Base-by-base conservation (phyloP, 1,284 basidiomycete genomes). In the Puccinia novopanici region DNA sequence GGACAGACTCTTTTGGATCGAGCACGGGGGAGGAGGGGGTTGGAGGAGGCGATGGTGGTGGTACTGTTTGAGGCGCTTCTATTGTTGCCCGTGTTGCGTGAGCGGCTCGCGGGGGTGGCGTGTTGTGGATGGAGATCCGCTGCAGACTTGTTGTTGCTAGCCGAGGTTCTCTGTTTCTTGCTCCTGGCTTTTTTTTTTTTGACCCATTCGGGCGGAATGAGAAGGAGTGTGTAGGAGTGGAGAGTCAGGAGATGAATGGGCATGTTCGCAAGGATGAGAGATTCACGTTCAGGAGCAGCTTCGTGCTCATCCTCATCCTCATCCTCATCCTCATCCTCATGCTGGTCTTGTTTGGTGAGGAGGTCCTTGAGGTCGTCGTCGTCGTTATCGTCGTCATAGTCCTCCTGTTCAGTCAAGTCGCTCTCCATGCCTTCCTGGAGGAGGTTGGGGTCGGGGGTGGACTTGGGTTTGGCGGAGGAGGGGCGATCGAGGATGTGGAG, bases 341-440 rank as follows among this genome's bases (percentile, higher is more conserved):
- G 40, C 24, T 52, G 24, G 19, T 27, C 1, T 3, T 70, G 37
- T 72, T 54, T n/a, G n/a, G n/a, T n/a, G n/a, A n/a, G n/a, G n/a
- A n/a, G n/a, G n/a, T n/a, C 45, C 17, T 50, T 30, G 3, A 54
- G 48, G 3, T 72, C 70, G 24, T 77, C 75, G 2, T 78, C 76
- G 10, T 77, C 75, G 1, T 79, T 55, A 2, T 79, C 67, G 22
- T 79, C 76, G 17, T 79, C 76, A 42, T 57, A 65, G 42, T 79
- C 76, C 54, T 79, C 76, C 57, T 79, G 76, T 27, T 79, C 76
- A 9, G 76, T 79, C 24, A 79, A 57, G 30, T 79, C 76, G 55
- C 76, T 79, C 54, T 79, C 76, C 76, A 79, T 79, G 5, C 76
- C 76, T 55, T 79, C 76, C 30, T 78, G 65, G 50, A 59, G 30